Evolutionary conservation across 1,284 basidiomycete species (phyloP).

Genomic region (Ceratobasidium sp.): DNA sequence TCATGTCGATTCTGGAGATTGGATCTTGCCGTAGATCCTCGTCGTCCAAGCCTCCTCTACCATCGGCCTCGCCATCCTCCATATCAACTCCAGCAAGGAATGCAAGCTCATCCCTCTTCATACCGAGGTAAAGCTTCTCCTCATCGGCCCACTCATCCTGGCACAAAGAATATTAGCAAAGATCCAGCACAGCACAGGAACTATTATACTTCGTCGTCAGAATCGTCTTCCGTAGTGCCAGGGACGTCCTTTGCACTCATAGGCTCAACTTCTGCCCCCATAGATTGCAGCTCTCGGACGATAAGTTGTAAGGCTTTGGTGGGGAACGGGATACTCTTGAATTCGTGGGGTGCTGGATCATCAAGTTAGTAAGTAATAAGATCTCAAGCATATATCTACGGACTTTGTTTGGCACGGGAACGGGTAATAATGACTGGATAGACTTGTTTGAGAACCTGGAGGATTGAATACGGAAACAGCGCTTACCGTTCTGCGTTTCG

Average conservation of each 20-base stretch:
- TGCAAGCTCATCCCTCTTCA: slow-evolving; percentile 60
- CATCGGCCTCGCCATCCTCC: slow-evolving; percentile 70
- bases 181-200: slow-evolving; percentile 38
- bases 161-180: slow-evolving; percentile 39
- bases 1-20: slow-evolving; percentile 89
- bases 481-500: slow-evolving; percentile 82
- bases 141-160: slow-evolving; percentile 93
- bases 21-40: slow-evolving; percentile 91
- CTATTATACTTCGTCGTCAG: slow-evolving; percentile 62
- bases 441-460: neutral
- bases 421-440: slow-evolving; percentile 92
- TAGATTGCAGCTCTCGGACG: slow-evolving; percentile 82
- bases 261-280: slow-evolving; percentile 72
- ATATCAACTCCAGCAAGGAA: slow-evolving; percentile 67
- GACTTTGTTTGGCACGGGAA: slow-evolving; percentile 87
- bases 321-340: slow-evolving; percentile 87
- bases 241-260: slow-evolving; percentile 68
- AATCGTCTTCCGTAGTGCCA: slow-evolving; percentile 75
- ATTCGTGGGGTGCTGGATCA: slow-evolving; percentile 81
- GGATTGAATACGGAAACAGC: neutral
- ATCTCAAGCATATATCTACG: slow-evolving; percentile 47
- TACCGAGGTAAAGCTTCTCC: slow-evolving; percentile 67
- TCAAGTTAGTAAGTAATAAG: slow-evolving; percentile 3
- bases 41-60: slow-evolving; percentile 77
- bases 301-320: slow-evolving; percentile 93